These are phyloP conservation scores for Pezicula rhizophila DNA, from an alignment of 2,329 filamentous ascomycete species.

Conservation along the genomic window DNA sequence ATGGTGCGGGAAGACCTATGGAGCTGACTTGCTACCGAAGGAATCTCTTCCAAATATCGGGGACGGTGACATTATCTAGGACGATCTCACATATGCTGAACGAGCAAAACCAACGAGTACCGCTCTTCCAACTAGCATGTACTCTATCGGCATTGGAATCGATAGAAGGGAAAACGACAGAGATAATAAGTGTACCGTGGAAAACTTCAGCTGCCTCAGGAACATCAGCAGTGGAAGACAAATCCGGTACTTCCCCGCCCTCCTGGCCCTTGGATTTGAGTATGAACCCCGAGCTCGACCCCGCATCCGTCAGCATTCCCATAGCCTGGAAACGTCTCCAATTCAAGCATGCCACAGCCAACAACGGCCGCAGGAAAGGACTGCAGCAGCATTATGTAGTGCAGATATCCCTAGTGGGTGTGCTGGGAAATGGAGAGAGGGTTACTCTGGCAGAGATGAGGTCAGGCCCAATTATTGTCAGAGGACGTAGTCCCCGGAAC, in stretches of 20 bases:
- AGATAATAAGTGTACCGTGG: slow-evolving; percentile 96
- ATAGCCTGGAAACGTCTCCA: slow-evolving; percentile 92
- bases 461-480: slow-evolving; percentile 90
- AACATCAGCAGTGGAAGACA: slow-evolving; percentile 22
- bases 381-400: slow-evolving; percentile 93
- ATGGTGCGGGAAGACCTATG: slow-evolving; percentile 53
- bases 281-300: slow-evolving; percentile 65
- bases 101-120: slow-evolving; percentile 73
- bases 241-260: slow-evolving; percentile 45
- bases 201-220: slow-evolving; percentile 47
- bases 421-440: slow-evolving; percentile 58
- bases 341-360: slow-evolving; percentile 93
- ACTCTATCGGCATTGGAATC: slow-evolving; percentile 84
- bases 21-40: slow-evolving; percentile 93
- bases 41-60: slow-evolving; percentile 92
- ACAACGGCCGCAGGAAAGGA: slow-evolving; percentile 90
- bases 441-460: slow-evolving; percentile 76
- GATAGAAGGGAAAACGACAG: slow-evolving; percentile 84
- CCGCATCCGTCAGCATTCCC: slow-evolving; percentile 71
- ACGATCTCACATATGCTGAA: slow-evolving; percentile 64
- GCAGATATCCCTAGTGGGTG: slow-evolving; percentile 75
- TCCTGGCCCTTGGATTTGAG: slow-evolving; percentile 49
- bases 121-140: slow-evolving; percentile 72
- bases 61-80: slow-evolving; percentile 73
- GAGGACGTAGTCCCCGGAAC: slow-evolving; percentile 85